Percentiles rank a stretch among this genome's conserved stretches.
These are phyloP conservation scores for Suillus subaureus DNA, from an alignment of 768 basidiomycete genomes.

Conservation along the genomic window DNA sequence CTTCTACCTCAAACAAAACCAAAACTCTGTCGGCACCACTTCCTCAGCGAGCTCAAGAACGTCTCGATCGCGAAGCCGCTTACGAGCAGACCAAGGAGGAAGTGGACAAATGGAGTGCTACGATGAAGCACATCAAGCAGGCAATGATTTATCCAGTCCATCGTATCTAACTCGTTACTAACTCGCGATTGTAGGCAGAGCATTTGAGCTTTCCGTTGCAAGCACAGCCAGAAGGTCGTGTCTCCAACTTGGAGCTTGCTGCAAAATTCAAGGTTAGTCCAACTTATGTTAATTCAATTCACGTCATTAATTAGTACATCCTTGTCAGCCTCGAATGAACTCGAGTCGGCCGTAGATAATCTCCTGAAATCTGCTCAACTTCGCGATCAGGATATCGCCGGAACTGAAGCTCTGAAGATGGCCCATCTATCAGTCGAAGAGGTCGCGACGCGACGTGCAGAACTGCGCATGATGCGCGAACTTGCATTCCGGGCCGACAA, in stretches of 20 bases:
- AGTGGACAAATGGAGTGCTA: constrained; percentile 90
- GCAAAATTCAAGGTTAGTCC: constrained; percentile 80
- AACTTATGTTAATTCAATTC: not conserved
- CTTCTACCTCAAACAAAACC: constrained; percentile 53
- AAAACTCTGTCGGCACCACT: constrained; percentile 79
- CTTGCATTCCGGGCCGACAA: constrained; percentile 91
- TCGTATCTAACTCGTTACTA: not conserved
- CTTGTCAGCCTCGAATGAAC: constrained; percentile 72
- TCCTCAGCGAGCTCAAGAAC: constrained; percentile 84
- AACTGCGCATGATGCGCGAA: constrained; percentile 88
- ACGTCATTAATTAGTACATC: constrained; percentile 5
- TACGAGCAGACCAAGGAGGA: constrained; percentile 93
- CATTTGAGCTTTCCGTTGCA: constrained; percentile 88
- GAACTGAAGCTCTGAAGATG: constrained; percentile 82
- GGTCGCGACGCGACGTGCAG: constrained; percentile 75
- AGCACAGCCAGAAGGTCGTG: constrained; percentile 51
- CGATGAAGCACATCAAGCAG: constrained; percentile 91
- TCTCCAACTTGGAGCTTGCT: constrained; percentile 73
- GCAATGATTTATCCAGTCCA: constrained; percentile 35
- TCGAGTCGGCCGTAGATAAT: constrained; percentile 83
- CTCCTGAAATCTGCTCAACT: constrained; percentile 83
- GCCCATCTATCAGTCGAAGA: constrained; percentile 86
- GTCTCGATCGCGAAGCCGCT: constrained; percentile 89
- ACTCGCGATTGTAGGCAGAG: constrained; percentile 58
- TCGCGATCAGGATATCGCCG: constrained; percentile 75